phyloP scores from a whole-genome alignment of 2,329 filamentous ascomycete genomes.

The Penicillium digitatum region DNA sequence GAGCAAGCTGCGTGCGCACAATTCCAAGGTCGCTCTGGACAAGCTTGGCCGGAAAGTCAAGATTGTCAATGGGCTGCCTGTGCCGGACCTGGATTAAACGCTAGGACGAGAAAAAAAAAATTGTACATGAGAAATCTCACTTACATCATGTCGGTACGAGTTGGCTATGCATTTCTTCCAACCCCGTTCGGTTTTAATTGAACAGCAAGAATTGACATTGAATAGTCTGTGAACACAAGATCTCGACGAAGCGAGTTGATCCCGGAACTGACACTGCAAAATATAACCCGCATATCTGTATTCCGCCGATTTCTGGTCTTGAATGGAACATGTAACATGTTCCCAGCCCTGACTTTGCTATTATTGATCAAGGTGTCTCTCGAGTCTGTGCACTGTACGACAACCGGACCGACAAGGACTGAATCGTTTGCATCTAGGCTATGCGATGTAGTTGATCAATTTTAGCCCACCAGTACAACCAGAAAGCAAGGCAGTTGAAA shows the following conservation, averaged over 20 bases:
- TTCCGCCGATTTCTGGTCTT: neutral
- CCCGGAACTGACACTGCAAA: neutral
- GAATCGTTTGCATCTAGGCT: neutral
- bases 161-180: neutral
- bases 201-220: neutral
- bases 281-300: neutral
- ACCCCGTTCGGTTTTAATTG: neutral
- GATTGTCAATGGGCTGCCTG: constrained; percentile 49
- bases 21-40: constrained; percentile 64
- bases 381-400: neutral
- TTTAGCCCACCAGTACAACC: neutral
- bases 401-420: neutral
- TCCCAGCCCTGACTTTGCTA: neutral
- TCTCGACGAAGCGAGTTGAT: neutral
- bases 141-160: neutral
- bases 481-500: neutral
- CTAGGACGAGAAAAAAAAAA: neutral
- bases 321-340: neutral
- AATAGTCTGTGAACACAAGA: neutral
- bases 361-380: neutral
- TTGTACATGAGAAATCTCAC: neutral
- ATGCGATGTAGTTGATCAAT: neutral
- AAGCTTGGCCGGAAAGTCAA: constrained; percentile 65
- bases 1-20: constrained; percentile 59
- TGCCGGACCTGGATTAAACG: constrained; percentile 22